These are phyloP conservation scores for Scedosporium apiospermum DNA, from an alignment of 2,329 filamentous ascomycete species.

Conservation along the genomic window DNA sequence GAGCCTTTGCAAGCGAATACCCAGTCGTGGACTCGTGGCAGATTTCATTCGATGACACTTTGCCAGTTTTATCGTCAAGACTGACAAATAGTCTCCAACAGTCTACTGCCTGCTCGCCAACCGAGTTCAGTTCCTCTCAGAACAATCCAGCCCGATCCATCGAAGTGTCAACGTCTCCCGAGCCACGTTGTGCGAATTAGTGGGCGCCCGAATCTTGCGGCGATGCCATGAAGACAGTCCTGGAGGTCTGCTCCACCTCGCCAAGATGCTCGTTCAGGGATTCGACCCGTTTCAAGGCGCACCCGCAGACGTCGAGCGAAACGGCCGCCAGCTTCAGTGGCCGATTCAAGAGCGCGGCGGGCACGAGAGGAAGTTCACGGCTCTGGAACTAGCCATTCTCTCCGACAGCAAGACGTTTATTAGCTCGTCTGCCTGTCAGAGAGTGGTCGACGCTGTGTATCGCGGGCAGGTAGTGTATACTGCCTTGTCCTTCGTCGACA, in stretches of 20 bases:
- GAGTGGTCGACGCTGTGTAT: slow-evolving; percentile 76
- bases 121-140: slow-evolving; percentile 66
- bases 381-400: slow-evolving; percentile 74
- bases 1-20: too few species aligned
- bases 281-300: slow-evolving; percentile 83
- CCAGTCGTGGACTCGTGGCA: too few species aligned
- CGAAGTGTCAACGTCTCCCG: slow-evolving; percentile 73
- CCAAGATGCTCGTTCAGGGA: slow-evolving; percentile 71
- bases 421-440: slow-evolving; percentile 67
- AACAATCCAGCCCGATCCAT: slow-evolving; percentile 66
- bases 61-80: too few species aligned
- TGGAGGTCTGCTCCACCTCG: slow-evolving; percentile 60
- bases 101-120: slow-evolving; percentile 82
- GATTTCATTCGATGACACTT: too few species aligned
- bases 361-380: slow-evolving; percentile 50
- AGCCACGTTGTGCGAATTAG: slow-evolving; percentile 69
- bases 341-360: too few species aligned
- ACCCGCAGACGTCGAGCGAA: slow-evolving; percentile 49
- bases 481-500: slow-evolving; percentile 70
- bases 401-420: slow-evolving; percentile 74
- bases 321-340: slow-evolving; percentile 39
- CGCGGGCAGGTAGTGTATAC: slow-evolving; percentile 74
- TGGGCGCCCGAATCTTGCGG: slow-evolving; percentile 67
- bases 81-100: slow-evolving; percentile 15
- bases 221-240: slow-evolving; percentile 70